A percentile compares a stretch with the other conserved stretches of the same genome.
These are phyloP conservation scores for Penicillium thymicola DNA, from an alignment of 2,329 filamentous ascomycete genomes.

Conservation along the genomic window DNA sequence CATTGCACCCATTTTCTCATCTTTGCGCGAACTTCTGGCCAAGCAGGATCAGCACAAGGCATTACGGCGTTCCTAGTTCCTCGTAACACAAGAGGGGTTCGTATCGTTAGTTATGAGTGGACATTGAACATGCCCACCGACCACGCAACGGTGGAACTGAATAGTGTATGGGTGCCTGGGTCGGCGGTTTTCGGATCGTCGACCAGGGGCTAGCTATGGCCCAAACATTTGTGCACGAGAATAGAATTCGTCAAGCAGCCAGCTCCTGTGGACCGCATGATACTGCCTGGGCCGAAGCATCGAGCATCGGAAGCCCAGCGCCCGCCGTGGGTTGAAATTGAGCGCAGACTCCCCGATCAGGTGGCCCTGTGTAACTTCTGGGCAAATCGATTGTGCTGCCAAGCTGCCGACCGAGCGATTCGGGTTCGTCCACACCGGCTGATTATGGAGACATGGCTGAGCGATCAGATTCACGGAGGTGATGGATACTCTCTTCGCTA, in stretches of 20 bases:
- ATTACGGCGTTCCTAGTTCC: no score
- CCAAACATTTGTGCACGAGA: constrained; percentile 65
- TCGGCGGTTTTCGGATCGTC: constrained; percentile 52
- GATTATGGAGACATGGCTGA: not conserved
- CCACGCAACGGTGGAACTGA: no score
- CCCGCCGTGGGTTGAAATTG: constrained; percentile 52
- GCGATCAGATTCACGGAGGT: constrained; percentile 50
- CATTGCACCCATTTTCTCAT: no score
- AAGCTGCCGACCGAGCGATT: constrained; percentile 61
- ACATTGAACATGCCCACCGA: no score
- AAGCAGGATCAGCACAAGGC: no score
- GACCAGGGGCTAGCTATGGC: constrained; percentile 58
- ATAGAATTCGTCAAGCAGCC: constrained; percentile 63
- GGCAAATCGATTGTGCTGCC: constrained; percentile 58
- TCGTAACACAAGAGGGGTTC: no score
- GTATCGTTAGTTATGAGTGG: no score
- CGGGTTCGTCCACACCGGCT: constrained; percentile 42
- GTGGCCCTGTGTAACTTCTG: constrained; percentile 66
- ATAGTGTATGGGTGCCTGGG: no score
- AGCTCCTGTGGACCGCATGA: constrained; percentile 49
- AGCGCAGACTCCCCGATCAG: constrained; percentile 58
- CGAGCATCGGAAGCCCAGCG: constrained; percentile 31
- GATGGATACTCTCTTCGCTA: constrained; percentile 58
- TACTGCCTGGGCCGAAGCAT: constrained; percentile 60
- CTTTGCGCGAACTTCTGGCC: no score